Conservation (phyloP, 768 basidiomycete species). For the Jaapia argillacea region DNA sequence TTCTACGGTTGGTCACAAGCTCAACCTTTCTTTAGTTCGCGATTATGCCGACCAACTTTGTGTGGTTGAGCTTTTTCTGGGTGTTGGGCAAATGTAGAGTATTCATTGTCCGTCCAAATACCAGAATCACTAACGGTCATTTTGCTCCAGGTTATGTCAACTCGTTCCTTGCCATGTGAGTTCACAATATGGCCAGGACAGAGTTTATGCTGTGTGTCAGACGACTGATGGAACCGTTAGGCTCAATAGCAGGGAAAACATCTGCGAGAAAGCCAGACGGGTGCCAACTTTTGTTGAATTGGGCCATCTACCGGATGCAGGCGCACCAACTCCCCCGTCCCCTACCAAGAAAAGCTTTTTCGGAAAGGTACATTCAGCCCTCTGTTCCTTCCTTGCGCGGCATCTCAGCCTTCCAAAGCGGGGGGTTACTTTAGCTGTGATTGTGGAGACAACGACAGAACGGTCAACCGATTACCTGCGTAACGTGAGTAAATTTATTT, state of each 20-base stretch:
- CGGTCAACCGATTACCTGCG: conserved; percentile 4
- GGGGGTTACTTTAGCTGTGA: conserved; percentile 6
- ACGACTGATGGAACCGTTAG: conserved; percentile 15
- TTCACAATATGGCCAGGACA: conserved; percentile 5
- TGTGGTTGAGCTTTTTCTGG: conserved; percentile 44
- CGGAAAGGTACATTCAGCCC: not conserved
- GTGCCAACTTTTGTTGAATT: conserved; percentile 3
- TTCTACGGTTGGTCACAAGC: conserved; percentile 25
- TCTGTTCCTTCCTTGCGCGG: no score
- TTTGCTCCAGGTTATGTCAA: conserved; percentile 36
- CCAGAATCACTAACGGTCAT: not conserved
- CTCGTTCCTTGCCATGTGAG: conserved; percentile 40
- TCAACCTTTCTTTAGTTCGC: not conserved
- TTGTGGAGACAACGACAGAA: conserved; percentile 13
- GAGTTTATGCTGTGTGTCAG: not conserved
- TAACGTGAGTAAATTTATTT: not conserved
- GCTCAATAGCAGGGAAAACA: conserved; percentile 35
- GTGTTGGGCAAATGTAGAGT: conserved; percentile 37
- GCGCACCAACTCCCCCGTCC: not conserved
- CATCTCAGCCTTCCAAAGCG: not conserved
- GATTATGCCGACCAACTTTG: conserved; percentile 32
- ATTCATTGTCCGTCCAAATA: not conserved
- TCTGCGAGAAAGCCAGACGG: conserved; percentile 25
- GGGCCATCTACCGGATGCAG: no score
- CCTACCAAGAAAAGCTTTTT: not conserved